Evolutionary conservation across 768 basidiomycete genomes (phyloP).

Genomic region (Suillus subluteus): DNA sequence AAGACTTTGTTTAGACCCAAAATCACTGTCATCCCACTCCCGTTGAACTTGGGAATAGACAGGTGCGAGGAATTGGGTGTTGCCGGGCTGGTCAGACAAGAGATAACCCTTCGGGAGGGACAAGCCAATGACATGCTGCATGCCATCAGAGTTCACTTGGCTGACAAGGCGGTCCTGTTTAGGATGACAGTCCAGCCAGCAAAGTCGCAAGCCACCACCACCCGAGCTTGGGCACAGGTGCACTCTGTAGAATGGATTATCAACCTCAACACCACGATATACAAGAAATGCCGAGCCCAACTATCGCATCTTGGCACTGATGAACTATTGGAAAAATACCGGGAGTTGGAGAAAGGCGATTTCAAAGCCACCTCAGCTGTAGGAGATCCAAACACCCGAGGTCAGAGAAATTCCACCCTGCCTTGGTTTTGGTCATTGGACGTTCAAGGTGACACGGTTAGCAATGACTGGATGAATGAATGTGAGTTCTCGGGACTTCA

Average conservation of each 20-base stretch:
- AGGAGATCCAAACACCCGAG: background rate
- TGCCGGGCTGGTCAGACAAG: background rate
- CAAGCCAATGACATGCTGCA: constrained; percentile 15
- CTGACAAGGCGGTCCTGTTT: constrained; percentile 14
- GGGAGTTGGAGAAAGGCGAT: background rate
- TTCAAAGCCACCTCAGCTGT: constrained; percentile 5
- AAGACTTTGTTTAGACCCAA: constrained; percentile 13
- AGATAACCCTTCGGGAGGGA: background rate
- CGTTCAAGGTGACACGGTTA: background rate
- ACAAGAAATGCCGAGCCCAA: background rate
- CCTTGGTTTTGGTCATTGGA: constrained; percentile 17
- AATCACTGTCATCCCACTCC: background rate
- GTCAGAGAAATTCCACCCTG: background rate
- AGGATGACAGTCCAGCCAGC: background rate
- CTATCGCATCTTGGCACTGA: background rate
- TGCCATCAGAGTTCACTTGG: constrained; percentile 6
- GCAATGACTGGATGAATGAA: constrained; percentile 14
- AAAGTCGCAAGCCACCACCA: background rate
- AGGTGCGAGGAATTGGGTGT: background rate
- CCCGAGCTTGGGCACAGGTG: background rate
- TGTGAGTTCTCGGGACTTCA: constrained; percentile 3
- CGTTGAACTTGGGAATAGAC: background rate
- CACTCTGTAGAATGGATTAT: background rate
- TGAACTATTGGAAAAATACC: background rate
- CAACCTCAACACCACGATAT: constrained; percentile 2